Base-by-base conservation (phyloP, 345 rosid genomes). In the Mercurialis annua region DNA sequence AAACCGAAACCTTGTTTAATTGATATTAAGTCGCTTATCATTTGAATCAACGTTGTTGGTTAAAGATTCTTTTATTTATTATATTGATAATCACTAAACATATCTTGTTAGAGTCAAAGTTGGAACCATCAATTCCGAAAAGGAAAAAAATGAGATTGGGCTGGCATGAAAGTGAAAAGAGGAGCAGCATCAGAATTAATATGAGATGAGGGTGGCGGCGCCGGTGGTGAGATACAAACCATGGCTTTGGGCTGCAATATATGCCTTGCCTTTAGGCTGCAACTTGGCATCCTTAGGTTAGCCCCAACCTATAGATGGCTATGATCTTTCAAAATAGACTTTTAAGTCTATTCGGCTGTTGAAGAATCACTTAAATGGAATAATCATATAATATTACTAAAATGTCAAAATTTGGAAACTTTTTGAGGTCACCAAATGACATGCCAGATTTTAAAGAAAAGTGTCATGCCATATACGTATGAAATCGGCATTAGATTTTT, bases 231-330 rank as follows among this genome's bases (percentile, higher is more conserved):
- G 75, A 76, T 79, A 77, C 6, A 9, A 44, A 27, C 66, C 74
- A 76, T 56, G 73, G 74, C 64, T 60, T 64, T 65, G 63, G 69
- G 54, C 69, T 71, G 80, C 8, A 53, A 62, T 62, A 62, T 51
- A 51, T 51, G 15, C 65, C 73, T 73, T 46, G 75, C 76, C 62
- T 69, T 67, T 68, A 65, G 71, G 61, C 63, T 72, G 82, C 88
- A 86, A 90, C 83, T 87, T 81, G 97, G 40, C 18, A n/a, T n/a
- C n/a, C 42, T 3, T 62, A 48, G 75, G 23, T 51, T 77, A 65
- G 80, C 65, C 86, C 81, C 76, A 55, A 42, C 66, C 78, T 77
- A 76, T 43, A 46, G 55, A 65, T 46, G 60, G 52, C 17, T 68
- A 29, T 78, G 74, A 77, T 76, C 68, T 62, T 72, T 71, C 83